phyloP scores from a whole-genome alignment of 2,329 filamentous ascomycete species.

The Pseudocercospora cruenta region DNA sequence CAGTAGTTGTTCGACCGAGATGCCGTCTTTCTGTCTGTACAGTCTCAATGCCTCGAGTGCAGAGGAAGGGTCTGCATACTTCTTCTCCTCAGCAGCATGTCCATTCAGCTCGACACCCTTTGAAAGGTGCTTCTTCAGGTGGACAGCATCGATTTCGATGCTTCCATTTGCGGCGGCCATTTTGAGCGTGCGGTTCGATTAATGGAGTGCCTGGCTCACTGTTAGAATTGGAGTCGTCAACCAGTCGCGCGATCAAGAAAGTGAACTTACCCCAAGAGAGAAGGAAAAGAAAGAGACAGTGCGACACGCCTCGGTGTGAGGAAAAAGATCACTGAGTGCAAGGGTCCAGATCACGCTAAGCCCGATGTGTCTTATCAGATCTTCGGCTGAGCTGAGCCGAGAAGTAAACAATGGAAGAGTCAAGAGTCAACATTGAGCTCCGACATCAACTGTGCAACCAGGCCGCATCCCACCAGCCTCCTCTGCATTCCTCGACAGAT shows the following conservation, averaged over 20 bases:
- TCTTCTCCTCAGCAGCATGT: slow-evolving; percentile 16
- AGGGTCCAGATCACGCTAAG: background rate
- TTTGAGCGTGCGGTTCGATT: background rate
- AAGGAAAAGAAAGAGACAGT: slow-evolving; percentile 39
- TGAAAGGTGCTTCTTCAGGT: slow-evolving; percentile 28
- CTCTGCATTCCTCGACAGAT: background rate
- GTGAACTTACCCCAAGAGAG: slow-evolving; percentile 54
- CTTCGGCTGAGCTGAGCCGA: slow-evolving; percentile 2
- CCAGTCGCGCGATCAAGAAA: slow-evolving; percentile 26
- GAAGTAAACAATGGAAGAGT: slow-evolving; percentile 17
- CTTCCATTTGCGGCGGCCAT: slow-evolving; percentile 61
- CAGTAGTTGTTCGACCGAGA: slow-evolving; percentile 82
- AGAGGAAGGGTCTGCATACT: slow-evolving; percentile 30
- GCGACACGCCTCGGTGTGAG: slow-evolving; percentile 3
- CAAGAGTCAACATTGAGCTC: slow-evolving; percentile 18
- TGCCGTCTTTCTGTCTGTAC: slow-evolving; percentile 80
- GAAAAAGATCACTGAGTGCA: slow-evolving; percentile 4
- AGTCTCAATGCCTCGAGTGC: slow-evolving; percentile 78
- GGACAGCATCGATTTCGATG: slow-evolving; percentile 47
- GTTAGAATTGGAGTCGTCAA: slow-evolving; percentile 7
- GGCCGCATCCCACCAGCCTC: slow-evolving; percentile 16
- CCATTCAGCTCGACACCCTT: slow-evolving; percentile 16
- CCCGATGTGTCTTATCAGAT: slow-evolving; percentile 9
- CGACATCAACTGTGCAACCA: slow-evolving; percentile 14
- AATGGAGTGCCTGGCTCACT: slow-evolving; percentile 8